Percentiles rank a stretch among this genome's conserved stretches.
Conservation (phyloP, 805 yeast species). For the Saturnispora saitoi region DNA sequence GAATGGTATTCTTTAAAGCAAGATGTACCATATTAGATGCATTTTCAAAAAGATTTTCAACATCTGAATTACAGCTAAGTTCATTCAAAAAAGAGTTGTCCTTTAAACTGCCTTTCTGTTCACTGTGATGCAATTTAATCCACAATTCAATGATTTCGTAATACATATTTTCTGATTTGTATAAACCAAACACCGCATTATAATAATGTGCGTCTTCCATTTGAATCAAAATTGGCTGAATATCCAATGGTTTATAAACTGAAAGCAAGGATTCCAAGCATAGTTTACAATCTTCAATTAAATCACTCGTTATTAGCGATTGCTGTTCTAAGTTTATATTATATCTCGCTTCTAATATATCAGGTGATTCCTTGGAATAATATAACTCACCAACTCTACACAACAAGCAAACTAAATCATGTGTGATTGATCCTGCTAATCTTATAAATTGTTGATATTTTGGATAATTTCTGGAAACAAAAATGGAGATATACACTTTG, state of each 20-base stretch:
- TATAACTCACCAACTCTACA: conserved; percentile 26
- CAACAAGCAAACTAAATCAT: conserved; percentile 39
- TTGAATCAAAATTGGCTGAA: conserved; percentile 38
- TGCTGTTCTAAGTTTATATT: background rate
- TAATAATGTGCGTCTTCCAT: conserved; percentile 48
- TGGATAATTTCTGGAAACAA: conserved; percentile 72
- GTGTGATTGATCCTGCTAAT: conserved; percentile 51
- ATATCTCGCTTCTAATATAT: background rate
- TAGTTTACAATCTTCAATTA: conserved; percentile 48
- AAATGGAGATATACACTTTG: conserved; percentile 44
- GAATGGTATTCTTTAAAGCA: conserved; percentile 15
- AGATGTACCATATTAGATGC: conserved; percentile 23
- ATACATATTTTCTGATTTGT: conserved; percentile 43
- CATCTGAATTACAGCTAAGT: background rate
- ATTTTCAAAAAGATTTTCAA: conserved; percentile 25
- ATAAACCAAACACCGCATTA: conserved; percentile 50
- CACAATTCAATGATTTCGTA: conserved; percentile 49
- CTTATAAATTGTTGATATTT: conserved; percentile 79
- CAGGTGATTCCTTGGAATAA: background rate
- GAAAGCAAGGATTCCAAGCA: conserved; percentile 69
- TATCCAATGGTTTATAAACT: conserved; percentile 50
- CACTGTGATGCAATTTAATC: conserved; percentile 26
- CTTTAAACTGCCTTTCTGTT: background rate
- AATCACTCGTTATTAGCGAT: conserved; percentile 23
- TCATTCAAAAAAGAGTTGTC: conserved; percentile 5